Conservation (phyloP, 2,329 filamentous ascomycete species). For the Atkinsonella texensis region DNA sequence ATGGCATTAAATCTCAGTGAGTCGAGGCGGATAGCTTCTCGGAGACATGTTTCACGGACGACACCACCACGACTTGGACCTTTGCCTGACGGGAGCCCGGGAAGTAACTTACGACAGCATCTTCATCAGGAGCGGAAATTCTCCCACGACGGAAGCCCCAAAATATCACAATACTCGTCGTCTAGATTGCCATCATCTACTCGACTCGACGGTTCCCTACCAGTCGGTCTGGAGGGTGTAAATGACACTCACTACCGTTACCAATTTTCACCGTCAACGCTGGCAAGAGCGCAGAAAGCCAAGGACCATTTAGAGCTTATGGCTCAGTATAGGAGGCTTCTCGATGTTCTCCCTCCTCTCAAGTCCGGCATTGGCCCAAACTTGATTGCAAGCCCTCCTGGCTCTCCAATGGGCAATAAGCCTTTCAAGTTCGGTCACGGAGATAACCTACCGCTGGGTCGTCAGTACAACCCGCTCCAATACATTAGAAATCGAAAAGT, state of each 20-base stretch:
- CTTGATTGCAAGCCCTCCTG: slow-evolving; percentile 28
- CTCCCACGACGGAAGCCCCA: slow-evolving; percentile 50
- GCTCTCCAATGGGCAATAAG: slow-evolving; percentile 25
- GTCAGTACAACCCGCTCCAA: slow-evolving; percentile 82
- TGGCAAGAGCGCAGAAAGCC: slow-evolving; percentile 73
- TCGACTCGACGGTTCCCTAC: slow-evolving; percentile 32
- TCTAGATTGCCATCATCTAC: slow-evolving; percentile 29
- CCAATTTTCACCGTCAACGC: slow-evolving; percentile 66
- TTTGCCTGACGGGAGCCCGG: slow-evolving; percentile 38
- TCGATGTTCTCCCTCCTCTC: slow-evolving; percentile 69
- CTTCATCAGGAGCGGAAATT: slow-evolving; percentile 58
- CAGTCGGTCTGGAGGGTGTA: slow-evolving; percentile 31
- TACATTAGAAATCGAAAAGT: slow-evolving; percentile 85
- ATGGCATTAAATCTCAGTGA: slow-evolving; percentile 86
- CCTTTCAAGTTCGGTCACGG: slow-evolving; percentile 16
- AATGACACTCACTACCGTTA: slow-evolving; percentile 41
- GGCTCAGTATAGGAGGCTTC: slow-evolving; percentile 67
- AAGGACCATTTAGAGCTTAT: slow-evolving; percentile 77
- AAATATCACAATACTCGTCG: slow-evolving; percentile 30
- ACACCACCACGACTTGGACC: slow-evolving; percentile 39
- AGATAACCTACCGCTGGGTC: slow-evolving; percentile 37
- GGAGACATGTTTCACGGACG: slow-evolving; percentile 40
- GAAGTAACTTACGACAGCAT: slow-evolving; percentile 53
- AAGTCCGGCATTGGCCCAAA: slow-evolving; percentile 30
- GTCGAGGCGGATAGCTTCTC: slow-evolving; percentile 54